Evolutionary conservation across 2,329 filamentous ascomycete species (phyloP), one percentile per base, ranked within the genome.

Genomic region (Fusarium sp.): DNA sequence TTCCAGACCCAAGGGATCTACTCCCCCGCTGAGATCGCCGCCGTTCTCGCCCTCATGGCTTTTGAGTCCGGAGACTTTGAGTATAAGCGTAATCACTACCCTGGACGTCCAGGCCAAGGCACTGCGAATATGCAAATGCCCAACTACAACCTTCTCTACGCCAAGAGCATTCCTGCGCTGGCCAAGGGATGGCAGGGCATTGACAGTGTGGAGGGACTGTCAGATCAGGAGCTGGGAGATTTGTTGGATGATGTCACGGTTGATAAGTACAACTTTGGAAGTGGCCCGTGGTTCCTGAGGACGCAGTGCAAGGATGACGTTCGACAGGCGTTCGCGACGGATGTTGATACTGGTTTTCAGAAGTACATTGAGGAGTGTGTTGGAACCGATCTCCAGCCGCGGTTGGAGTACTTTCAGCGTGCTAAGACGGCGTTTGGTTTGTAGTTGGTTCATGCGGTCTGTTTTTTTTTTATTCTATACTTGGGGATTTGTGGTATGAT

Each of bases 21-120:
- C 53, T 80, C 80, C 38, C 81, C 83, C 28, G 87, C 85, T 28
- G 89, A 92, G 75, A 90, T 92, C 78, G 93, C 93, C 12, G 93
- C 91, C 28, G 81, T 95, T 22, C 78, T 96, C 47, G 86, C 91
- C 18, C 85, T 94, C 77, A 92, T 93, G 83, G 89, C 91, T 16
- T 91, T 91, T 78, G 94, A 97, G 83, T 90, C 89, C 4, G 89
- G 64, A 28, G 86, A 91, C 70, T 93, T 95, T 83, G 86, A 88
- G 76, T 95, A 89, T 86, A 93, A 91, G 81, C 87, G 86, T 80
- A 94, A 95, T 82, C 84, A 90, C 75, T 72, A 59, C 38, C 83
- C 84, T 71, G 87, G 86, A n/a, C 78, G 82, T 0, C 86, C 91
- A 0, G 93, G 93, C 14, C 92, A 95, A 80, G 93, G 93, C 30